Base-by-base conservation (phyloP, 2,329 filamentous ascomycete species). In the Periconia sp. region DNA sequence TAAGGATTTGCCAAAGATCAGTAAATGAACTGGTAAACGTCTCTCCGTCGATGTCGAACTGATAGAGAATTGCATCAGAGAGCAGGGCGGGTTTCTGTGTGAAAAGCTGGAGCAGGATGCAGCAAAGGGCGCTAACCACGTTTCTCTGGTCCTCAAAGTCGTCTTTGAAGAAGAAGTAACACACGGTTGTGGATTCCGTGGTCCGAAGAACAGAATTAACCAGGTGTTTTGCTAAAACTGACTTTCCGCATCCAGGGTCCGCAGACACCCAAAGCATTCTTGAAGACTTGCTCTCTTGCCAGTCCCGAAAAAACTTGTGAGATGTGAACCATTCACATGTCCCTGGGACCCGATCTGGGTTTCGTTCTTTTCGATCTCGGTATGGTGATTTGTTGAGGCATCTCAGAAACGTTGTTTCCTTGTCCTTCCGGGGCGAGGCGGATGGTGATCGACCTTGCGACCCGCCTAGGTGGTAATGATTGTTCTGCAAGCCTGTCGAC, bases 241-340 rank as follows among this genome's bases (percentile, higher is more conserved):
- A 69, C 37, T 69, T 69, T 9, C 66, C 65, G 47, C 63, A 67
- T 40, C 66, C 68, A 20, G 65, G 66, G 44, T 65, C 63, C 0
- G 65, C 67, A 1, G 66, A 63, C 1, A 71, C 55, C 67, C 63
- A 70, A 10, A 70, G 56, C 15, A 48, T 11, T n/a, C 37, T 18
- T 20, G 47, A 49, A 3, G 37, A 30, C 8, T 30, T 13, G 19
- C 13, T 49, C 8, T 49, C 6, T 30, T 35, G 13, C 47, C 47
- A 49, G 11, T 49, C 20, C 17, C 7, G 35, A 20, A 27, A 49
- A 30, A 23, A 10, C 30, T 27, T 6, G 20, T 49, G 47, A n/a
- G 27, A 9, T 3, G 31, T 7, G 31, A 49, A 20, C 47, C 40
- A 49, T 30, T 42, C 9, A 20, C 47, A 42, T 14, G 47, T 49